Conservation (phyloP, 2,329 filamentous ascomycete genomes). For the Ceratocystis albifundus region DNA sequence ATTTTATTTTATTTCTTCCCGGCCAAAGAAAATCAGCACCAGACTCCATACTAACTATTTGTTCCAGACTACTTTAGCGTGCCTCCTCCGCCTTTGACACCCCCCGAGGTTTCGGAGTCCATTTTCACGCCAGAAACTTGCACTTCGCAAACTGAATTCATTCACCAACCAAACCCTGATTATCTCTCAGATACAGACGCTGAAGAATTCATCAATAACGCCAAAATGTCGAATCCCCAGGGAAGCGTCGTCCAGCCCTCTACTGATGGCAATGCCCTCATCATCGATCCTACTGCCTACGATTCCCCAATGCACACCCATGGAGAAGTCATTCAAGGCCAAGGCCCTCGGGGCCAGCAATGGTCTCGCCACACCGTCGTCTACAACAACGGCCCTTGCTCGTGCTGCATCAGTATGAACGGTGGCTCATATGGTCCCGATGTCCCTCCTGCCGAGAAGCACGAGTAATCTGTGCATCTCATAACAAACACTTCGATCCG, state of each 20-base stretch:
- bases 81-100: constrained; percentile 40
- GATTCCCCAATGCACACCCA: constrained; percentile 31
- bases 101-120: constrained; percentile 35
- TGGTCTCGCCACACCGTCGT: constrained; percentile 50
- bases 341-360: constrained; percentile 38
- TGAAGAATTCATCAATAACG: constrained; percentile 17
- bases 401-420: constrained; percentile 41
- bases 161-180: constrained; percentile 42
- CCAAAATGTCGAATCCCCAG: constrained; percentile 23
- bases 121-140: constrained; percentile 35
- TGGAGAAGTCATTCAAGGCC: constrained; percentile 41
- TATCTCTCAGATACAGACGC: constrained; percentile 33
- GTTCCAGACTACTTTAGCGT: constrained; percentile 6
- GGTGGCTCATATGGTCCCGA: constrained; percentile 45
- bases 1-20: neutral
- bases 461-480: constrained; percentile 27
- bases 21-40: neutral
- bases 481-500: neutral
- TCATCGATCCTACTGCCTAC: constrained; percentile 26
- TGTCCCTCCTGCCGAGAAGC: constrained; percentile 42
- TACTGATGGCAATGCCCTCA: neutral
- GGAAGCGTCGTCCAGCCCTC: neutral
- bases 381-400: constrained; percentile 46
- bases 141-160: constrained; percentile 32
- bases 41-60: neutral